A percentile compares a stretch with the other conserved stretches of the same genome.
phyloP scores from a whole-genome alignment of 371 early-diverging fungal species.

The Synchytrium microbalum region DNA sequence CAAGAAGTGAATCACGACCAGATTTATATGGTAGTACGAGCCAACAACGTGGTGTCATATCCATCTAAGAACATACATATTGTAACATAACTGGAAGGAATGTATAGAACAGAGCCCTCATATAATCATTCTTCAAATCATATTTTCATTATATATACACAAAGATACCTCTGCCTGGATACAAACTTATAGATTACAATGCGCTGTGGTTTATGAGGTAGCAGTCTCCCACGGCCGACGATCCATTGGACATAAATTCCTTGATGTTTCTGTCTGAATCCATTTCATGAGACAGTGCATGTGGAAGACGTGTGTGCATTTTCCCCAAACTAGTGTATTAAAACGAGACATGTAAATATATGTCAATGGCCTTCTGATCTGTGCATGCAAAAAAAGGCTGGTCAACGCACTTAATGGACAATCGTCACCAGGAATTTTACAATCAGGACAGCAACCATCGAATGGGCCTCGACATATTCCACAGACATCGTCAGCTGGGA shows the following conservation, averaged over 20 bases:
- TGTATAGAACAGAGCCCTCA: too few relatives aligned
- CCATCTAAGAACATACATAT: too few relatives aligned
- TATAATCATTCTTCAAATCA: too few relatives aligned
- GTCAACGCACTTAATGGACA: conserved; percentile 59
- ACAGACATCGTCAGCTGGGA: conserved; percentile 66
- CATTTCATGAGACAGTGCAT: conserved; percentile 82
- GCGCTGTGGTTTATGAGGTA: too few relatives aligned
- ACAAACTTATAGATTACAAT: too few relatives aligned
- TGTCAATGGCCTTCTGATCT: conserved; percentile 3
- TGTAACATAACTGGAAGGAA: too few relatives aligned
- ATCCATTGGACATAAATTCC: conserved; percentile 78
- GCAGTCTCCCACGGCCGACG: conserved; percentile 55
- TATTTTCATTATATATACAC: too few relatives aligned
- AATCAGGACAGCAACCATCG: conserved; percentile 74
- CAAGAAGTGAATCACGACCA: too few relatives aligned
- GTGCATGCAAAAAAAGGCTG: background rate
- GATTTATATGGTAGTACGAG: too few relatives aligned
- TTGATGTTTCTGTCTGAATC: conserved; percentile 57
- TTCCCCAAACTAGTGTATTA: conserved; percentile 58
- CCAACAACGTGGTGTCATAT: too few relatives aligned
- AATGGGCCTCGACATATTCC: conserved; percentile 75
- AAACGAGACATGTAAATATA: background rate
- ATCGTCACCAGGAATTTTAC: conserved; percentile 79
- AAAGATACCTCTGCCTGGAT: too few relatives aligned
- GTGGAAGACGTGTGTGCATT: conserved; percentile 82